Conservation (phyloP, 106 monocot species). For the Agapanthus africanus region DNA sequence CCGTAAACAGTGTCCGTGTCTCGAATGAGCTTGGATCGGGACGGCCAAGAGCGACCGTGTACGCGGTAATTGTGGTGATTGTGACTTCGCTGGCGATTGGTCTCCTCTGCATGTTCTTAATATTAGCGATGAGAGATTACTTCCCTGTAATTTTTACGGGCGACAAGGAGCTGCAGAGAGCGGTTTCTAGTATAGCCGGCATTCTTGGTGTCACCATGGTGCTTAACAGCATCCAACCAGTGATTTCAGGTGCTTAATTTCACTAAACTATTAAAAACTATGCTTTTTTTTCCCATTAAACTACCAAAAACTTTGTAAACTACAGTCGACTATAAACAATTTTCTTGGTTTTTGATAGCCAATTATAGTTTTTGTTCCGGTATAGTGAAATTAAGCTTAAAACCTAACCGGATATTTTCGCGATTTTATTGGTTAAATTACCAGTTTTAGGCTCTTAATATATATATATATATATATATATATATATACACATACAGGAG, state of each 20-base stretch:
- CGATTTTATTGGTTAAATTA: no score
- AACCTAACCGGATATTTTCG: no score
- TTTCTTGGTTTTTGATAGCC: neutral
- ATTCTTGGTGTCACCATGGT: constrained; percentile 83
- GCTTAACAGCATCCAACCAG: constrained; percentile 90
- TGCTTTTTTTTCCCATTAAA: no score
- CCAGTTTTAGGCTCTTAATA: no score
- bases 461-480: neutral
- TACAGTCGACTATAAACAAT: no score
- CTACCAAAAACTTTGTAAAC: no score
- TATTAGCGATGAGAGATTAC: constrained; percentile 32
- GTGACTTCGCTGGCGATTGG: constrained; percentile 46
- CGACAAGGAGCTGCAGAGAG: constrained; percentile 43
- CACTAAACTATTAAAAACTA: no score
- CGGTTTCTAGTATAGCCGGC: constrained; percentile 60
- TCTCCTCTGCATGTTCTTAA: constrained; percentile 35
- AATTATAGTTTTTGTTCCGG: no score
- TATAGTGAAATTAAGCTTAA: no score
- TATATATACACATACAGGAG: neutral
- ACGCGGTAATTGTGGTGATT: constrained; percentile 59
- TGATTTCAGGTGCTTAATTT: constrained; percentile 57
- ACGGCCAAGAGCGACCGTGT: constrained; percentile 44
- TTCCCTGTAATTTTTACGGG: constrained; percentile 66
- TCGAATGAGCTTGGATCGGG: constrained; percentile 86
- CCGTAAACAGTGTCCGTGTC: constrained; percentile 57